A percentile compares a stretch with the other conserved stretches of the same genome.
These are phyloP conservation scores for Pestalotiopsis sp. DNA, from an alignment of 2,329 filamentous ascomycete species.

Conservation along the genomic window DNA sequence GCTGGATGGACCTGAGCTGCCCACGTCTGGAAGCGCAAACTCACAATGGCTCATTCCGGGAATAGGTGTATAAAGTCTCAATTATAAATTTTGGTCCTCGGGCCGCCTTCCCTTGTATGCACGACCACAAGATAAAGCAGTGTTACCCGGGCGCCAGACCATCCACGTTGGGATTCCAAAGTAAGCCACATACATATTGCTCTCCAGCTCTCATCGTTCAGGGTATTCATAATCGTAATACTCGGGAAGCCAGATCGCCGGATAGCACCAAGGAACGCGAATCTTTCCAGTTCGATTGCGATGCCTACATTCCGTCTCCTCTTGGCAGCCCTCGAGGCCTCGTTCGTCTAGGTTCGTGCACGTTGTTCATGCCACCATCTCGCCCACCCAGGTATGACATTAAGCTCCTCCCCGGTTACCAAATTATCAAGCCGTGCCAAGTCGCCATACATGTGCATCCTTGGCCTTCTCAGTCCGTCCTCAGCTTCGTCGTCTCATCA, in stretches of 20 bases:
- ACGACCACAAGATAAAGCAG: too few relatives aligned
- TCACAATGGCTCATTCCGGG: too few relatives aligned
- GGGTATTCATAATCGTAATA: constrained; percentile 1
- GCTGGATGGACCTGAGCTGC: too few relatives aligned
- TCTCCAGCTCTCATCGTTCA: constrained; percentile 1
- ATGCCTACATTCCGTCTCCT: not conserved
- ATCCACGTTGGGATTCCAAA: not conserved
- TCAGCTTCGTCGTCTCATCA: not conserved
- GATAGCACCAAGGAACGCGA: constrained; percentile 1
- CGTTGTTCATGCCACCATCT: not conserved
- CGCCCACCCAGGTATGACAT: not conserved
- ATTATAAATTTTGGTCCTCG: too few relatives aligned
- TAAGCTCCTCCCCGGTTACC: not conserved
- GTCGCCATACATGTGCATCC: not conserved
- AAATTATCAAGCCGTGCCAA: not conserved
- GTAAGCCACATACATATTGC: not conserved
- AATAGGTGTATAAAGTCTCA: too few relatives aligned
- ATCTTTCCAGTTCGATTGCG: not conserved
- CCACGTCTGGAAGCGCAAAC: too few relatives aligned
- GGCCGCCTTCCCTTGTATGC: too few relatives aligned
- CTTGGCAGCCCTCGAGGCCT: not conserved
- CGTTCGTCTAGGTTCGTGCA: constrained; percentile 7
- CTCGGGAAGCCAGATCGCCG: not conserved
- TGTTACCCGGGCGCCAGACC: too few relatives aligned
- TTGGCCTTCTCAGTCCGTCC: not conserved